Base-by-base conservation (phyloP, 805 yeast genomes). In the Debaryomyces tyrocola region DNA sequence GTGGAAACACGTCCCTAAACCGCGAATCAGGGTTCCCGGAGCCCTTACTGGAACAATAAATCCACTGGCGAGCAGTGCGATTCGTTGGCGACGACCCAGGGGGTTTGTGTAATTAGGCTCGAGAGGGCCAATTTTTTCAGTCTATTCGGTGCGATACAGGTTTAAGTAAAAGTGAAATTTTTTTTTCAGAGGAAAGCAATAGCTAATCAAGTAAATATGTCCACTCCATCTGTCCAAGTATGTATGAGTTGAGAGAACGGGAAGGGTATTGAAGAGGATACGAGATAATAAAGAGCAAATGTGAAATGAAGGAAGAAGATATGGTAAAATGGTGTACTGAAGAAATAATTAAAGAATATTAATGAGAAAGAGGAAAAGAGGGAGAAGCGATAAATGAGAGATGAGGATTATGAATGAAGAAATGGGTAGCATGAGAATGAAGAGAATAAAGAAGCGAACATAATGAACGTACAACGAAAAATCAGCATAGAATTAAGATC, bases 211-310 rank as follows among this genome's bases (percentile, higher is more conserved):
- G 33, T 47, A 57, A 37, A 70, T 24, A 82, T 82, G 86, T 81
- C 86, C 73, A 74, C 90, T 75, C 90, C 87, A 83, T 85, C 91
- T 79, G 92, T 87, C 74, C 91, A 85, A 83, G 90, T 84, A 84
- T 80, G 90, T 84, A 57, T 31, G 17, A 14, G 11, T n/a, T 12
- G 17, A 31, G 34, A 10, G 17, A 24, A 24, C 45, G 54, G 41
- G 37, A 41, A 24, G 5, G 7, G 27, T 24, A 24, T 24, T 24
- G 27, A 24, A 14, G 34, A 12, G 14, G 34, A 31, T 12, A 31
- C 6, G 11, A 14, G 34, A 14, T 4, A 31, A 31, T 31, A 12
- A 31, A 31, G 14, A n/a, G 17, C 12, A 14, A 14, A 10, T 10
- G n/a, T 10, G 33, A 28, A 31, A 31, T 31, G 5, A 31, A 31